phyloP scores from a whole-genome alignment of 2,329 filamentous ascomycete genomes.

The Exophiala sideris region DNA sequence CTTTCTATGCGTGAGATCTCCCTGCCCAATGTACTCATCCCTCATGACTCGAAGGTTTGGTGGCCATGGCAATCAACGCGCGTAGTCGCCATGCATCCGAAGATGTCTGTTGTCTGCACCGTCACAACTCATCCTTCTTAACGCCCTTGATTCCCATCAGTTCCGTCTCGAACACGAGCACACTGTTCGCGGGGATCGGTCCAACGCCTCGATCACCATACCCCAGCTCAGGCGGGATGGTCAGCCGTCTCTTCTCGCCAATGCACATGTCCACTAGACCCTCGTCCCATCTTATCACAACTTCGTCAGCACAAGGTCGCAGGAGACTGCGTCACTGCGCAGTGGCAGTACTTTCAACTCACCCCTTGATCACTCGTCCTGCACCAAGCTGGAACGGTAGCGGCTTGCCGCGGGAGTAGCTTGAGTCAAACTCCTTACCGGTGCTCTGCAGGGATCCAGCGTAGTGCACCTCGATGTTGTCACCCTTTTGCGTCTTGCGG shows the following conservation, averaged over 20 bases:
- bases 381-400: slow-evolving; percentile 75
- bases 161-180: slow-evolving; percentile 89
- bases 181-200: slow-evolving; percentile 78
- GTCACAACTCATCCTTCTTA: slow-evolving; percentile 44
- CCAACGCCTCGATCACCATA: slow-evolving; percentile 76
- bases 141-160: slow-evolving; percentile 73
- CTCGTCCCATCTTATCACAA: slow-evolving; percentile 65
- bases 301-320: slow-evolving; percentile 3
- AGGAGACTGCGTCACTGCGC: neutral
- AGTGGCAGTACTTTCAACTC: slow-evolving; percentile 35
- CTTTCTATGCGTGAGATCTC: no score
- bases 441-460: slow-evolving; percentile 70
- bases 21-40: neutral
- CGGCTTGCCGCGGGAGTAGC: slow-evolving; percentile 72
- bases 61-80: neutral
- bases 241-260: slow-evolving; percentile 86
- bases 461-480: slow-evolving; percentile 85
- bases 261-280: slow-evolving; percentile 92
- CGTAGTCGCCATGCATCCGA: no score
- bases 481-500: slow-evolving; percentile 71
- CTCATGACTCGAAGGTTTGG: neutral
- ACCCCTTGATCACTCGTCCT: slow-evolving; percentile 87
- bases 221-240: slow-evolving; percentile 79
- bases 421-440: slow-evolving; percentile 79
- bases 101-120: neutral